Evolutionary conservation across 164 flowering plant genomes (phyloP).

Genomic region (Pachysandra terminalis): DNA sequence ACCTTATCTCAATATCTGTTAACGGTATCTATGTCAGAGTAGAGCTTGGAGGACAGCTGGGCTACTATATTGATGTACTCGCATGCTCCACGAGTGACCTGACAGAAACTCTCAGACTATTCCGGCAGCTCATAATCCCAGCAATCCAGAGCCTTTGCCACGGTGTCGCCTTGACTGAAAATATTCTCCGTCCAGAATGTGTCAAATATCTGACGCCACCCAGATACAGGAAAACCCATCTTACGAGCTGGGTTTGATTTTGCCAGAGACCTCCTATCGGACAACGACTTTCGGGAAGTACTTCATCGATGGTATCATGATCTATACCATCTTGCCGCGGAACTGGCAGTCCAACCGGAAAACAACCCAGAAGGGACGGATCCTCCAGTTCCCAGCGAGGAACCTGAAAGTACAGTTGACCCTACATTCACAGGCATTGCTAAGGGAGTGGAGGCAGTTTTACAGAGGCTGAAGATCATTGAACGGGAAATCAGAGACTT

Average conservation of each 20-base stretch:
- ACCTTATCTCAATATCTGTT: constrained; percentile 68
- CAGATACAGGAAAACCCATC: constrained; percentile 51
- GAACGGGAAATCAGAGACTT: constrained; percentile 83
- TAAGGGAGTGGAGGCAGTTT: constrained; percentile 84
- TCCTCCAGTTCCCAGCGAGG: constrained; percentile 22
- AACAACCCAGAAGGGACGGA: constrained; percentile 31
- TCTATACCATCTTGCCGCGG: constrained; percentile 71
- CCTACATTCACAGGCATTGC: constrained; percentile 79
- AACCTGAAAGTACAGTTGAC: constrained; percentile 43
- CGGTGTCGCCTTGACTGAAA: constrained; percentile 65
- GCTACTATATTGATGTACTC: constrained; percentile 72
- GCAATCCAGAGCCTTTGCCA: constrained; percentile 70
- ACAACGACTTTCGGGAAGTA: constrained; percentile 87
- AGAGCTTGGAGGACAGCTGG: constrained; percentile 85
- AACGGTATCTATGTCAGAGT: constrained; percentile 76
- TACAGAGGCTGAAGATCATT: constrained; percentile 80
- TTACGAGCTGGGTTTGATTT: constrained; percentile 65
- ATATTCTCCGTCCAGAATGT: constrained; percentile 71
- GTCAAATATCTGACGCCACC: constrained; percentile 70
- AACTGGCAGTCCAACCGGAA: constrained; percentile 67
- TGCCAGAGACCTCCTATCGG: constrained; percentile 82
- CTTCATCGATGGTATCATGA: constrained; percentile 76
- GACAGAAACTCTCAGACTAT: constrained; percentile 67
- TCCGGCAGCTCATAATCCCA: constrained; percentile 78
- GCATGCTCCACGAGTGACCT: constrained; percentile 80